A percentile compares a stretch with the other conserved stretches of the same genome.
phyloP scores from a whole-genome alignment of 331 rosid genomes.

The Malus hybrid region DNA sequence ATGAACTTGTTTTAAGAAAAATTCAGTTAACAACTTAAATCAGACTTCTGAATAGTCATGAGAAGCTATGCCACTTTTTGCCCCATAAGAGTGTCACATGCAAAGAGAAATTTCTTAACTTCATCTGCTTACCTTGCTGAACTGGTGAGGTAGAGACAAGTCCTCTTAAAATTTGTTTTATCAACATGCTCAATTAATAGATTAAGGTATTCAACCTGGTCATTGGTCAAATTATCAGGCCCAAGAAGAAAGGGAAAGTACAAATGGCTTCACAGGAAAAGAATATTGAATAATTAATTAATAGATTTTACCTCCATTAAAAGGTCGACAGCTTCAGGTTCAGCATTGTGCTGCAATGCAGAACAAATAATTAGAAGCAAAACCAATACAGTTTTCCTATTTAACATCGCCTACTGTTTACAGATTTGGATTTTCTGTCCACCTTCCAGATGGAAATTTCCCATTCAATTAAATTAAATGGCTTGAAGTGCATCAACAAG shows the following conservation, averaged over 20 bases:
- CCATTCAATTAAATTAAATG: neutral
- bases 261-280: neutral
- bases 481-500: neutral
- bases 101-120: neutral
- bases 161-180: slow-evolving; percentile 81
- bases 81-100: neutral
- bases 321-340: slow-evolving; percentile 99
- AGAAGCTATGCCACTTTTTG: neutral
- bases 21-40: neutral
- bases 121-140: slow-evolving; percentile 63
- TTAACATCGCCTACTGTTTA: neutral
- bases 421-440: neutral
- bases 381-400: neutral
- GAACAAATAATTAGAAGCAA: slow-evolving; percentile 19
- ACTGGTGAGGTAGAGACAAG: slow-evolving; percentile 92
- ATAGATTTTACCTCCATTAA: slow-evolving; percentile 74
- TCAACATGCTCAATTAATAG: slow-evolving; percentile 81
- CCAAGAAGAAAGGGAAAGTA: neutral
- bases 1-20: neutral
- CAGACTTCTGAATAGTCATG: neutral
- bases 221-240: slow-evolving; percentile 16
- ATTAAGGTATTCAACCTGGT: slow-evolving; percentile 94
- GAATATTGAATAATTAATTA: neutral
- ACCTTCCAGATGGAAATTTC: neutral
- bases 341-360: slow-evolving; percentile 87